Evolutionary conservation across 2,329 filamentous ascomycete species (phyloP), one percentile per base, ranked within the genome.

Genomic region (Ascochyta lentis): DNA sequence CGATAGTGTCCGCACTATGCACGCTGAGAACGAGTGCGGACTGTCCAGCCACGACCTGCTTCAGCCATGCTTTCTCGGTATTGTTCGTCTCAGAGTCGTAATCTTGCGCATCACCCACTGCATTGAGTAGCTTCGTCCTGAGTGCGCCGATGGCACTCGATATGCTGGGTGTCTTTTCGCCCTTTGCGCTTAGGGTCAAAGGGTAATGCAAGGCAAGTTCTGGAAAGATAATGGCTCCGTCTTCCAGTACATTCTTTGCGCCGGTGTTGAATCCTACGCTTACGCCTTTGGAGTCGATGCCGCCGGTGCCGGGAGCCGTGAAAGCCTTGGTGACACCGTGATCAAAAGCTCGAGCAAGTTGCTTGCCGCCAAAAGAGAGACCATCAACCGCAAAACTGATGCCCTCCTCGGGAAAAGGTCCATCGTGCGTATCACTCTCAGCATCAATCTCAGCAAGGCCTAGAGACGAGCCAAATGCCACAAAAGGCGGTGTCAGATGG

Each of bases 361-460:
- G 72, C 59, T 77, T 78, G 47, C 71, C 72, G n/a, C 70, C 74
- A 15, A 80, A 69, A 6, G 68, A 62, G 1, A 80, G 68, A 2
- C 78, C 78, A 44, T 80, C 76, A 4, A 85, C 73, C 7, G 82
- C 87, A 10, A 86, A 81, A 41, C 83, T 85, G 63, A 89, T 88
- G 6, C 63, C 67, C 0, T 77, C 69, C 0, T 85, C 84, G 59
- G 84, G 83, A 0, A 81, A 84, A 41, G 49, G 40, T 12, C 76
- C 75, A 7, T 76, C 67, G 59, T 78, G 73, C 0, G 83, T 84
- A 22, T 68, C 70, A 1, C 63, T 58, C 46, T 89, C 88, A 4
- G 79, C 79, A 54, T 84, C 81, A 49, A 90, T 89, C 49, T 85
- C 86, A 58, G 83, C 83, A 6, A 90, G 79, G 0, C 88, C 88